Base-by-base conservation (phyloP, 1,284 basidiomycete species). In the Schizopora paradoxa region DNA sequence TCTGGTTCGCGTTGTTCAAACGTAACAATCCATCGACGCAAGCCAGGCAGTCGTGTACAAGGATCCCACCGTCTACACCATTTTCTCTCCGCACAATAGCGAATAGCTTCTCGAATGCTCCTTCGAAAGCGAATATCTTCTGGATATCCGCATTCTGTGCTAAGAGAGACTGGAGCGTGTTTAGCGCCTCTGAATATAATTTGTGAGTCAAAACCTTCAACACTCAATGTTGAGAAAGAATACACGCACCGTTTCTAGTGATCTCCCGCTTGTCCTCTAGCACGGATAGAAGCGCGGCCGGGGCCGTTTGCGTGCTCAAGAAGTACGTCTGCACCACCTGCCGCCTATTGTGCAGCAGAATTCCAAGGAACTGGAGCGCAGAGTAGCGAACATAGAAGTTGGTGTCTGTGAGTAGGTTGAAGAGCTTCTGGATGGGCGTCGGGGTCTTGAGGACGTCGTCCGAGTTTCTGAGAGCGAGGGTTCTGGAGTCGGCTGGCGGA, bases 1-100 rank as follows among this genome's bases (percentile, higher is more conserved):
- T 97, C 73, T 96, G 93, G 66, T 98, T 99, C 3, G 93, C 95
- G 21, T 86, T 82, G 63, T 99, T 98, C 70, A 91, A 95, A 21
- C 90, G 76, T 51, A 99, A 69, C 22, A 99, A 70, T 4, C 79
- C 79, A 56, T 93, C 92, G 18, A 95, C 79, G 52, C 88, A 92
- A 7, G 79, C 74, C 45, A 99, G 69, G 7, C 91, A 90, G 56
- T 95, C 88, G 55, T 91, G 86, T 0, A 91, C 84, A 29, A 91
- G 86, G 49, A 87, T 75, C 5, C 93, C 93, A 14, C 92, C 91
- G 56, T 98, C 94, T 29, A 95, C 75, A 0, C 96, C 92, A 31
- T 92, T 90, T 65, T 97, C 95, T 49, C 80, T 75, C 5, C 79
- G 76, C 51, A 98, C 78, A 39, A 92, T 92, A 49, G 86, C 85